These are phyloP conservation scores for Fusarium sp. DNA, from an alignment of 2,329 filamentous ascomycete species.

Conservation along the genomic window DNA sequence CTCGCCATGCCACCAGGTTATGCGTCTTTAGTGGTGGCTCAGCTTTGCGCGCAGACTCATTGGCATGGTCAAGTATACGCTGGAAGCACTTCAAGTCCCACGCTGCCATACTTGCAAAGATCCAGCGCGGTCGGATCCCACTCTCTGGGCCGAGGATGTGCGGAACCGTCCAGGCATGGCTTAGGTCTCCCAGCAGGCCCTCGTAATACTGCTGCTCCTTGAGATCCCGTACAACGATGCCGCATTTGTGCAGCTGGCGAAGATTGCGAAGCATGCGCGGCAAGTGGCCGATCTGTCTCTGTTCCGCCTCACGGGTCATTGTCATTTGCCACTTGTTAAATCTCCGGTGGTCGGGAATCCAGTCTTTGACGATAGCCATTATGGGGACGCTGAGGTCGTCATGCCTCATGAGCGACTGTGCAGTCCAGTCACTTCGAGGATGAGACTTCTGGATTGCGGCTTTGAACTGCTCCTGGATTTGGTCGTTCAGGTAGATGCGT, in stretches of 20 bases:
- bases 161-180: slow-evolving; percentile 23
- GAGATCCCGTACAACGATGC: slow-evolving; percentile 19
- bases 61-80: rapidly evolving
- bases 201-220: slow-evolving; percentile 5
- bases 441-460: neutral
- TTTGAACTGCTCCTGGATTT: neutral
- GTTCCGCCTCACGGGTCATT: neutral
- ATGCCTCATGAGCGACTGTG: neutral
- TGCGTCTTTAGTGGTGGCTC: neutral
- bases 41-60: neutral
- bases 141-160: neutral
- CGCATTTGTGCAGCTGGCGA: slow-evolving; percentile 6
- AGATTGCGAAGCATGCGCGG: slow-evolving; percentile 9
- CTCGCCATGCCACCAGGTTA: neutral
- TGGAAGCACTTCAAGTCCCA: slow-evolving; percentile 23
- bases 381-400: neutral
- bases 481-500: neutral
- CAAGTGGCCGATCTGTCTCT: neutral
- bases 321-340: rapidly evolving
- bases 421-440: no score
- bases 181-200: neutral
- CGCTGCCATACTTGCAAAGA: slow-evolving; percentile 19
- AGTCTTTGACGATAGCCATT: slow-evolving; percentile 33
- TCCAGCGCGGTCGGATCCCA: neutral
- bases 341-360: neutral